Evolutionary conservation across 192 early-diverging fungal genomes (phyloP).

Genomic region (Backusella psychrophila): DNA sequence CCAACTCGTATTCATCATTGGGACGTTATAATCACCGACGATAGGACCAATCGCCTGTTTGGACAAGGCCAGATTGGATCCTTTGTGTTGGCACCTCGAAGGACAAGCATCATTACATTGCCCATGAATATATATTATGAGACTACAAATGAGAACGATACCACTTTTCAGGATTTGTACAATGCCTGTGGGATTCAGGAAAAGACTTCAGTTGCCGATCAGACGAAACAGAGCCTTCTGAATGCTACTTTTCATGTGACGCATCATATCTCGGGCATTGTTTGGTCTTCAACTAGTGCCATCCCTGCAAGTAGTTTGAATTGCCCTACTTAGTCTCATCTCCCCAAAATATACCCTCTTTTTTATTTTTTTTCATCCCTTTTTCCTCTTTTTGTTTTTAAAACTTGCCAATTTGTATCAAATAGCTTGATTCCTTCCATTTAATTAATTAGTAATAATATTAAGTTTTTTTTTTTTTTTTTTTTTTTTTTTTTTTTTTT

Average conservation of each 20-base stretch:
- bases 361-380: neutral
- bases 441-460: neutral
- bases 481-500: no score
- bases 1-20: constrained; percentile 21
- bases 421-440: neutral
- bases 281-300: constrained; percentile 2
- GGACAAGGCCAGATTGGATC: constrained; percentile 14
- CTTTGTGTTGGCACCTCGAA: neutral
- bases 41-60: constrained; percentile 6
- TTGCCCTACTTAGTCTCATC: neutral
- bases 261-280: constrained; percentile 13
- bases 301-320: neutral
- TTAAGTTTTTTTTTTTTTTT: no score
- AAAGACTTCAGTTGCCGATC: neutral
- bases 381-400: neutral
- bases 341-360: neutral
- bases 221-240: neutral
- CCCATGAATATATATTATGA: constrained; percentile 16
- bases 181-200: constrained; percentile 25
- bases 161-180: constrained; percentile 23
- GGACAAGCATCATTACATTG: neutral
- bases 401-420: neutral
- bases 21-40: constrained; percentile 15
- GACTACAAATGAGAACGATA: constrained; percentile 4
- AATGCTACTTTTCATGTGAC: constrained; percentile 16